Base-by-base conservation (phyloP, 2,329 filamentous ascomycete species). In the Xenosphaeropsis pyriputrescens region DNA sequence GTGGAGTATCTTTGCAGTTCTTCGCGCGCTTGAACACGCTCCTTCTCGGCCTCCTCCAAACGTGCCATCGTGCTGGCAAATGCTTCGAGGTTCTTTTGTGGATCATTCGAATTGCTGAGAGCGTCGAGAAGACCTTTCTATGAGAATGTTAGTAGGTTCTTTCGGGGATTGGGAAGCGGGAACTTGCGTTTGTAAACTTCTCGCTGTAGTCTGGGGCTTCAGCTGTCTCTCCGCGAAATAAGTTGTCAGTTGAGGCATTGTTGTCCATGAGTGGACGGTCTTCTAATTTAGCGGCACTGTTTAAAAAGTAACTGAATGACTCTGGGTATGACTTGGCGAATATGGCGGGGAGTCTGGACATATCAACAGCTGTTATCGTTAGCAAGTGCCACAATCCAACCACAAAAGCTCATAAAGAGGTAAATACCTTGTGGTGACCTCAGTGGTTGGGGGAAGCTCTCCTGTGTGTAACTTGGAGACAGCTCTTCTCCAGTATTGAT, bases 401-500 rank as follows among this genome's bases (percentile, higher is more conserved):
- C 3, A 7, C 9, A 17, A 32, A 12, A 32, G 14, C 16, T 32
- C 5, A 3, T 2, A 32, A 35, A 7, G 33, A n/a, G n/a, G 6
- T 18, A 18, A 18, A 4, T 18, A 35, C 18, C 15, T 35, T 35
- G 18, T 29, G 35, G 22, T 15, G 35, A 4, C 7, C 12, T 5
- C n/a, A 36, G n/a, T 4, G 22, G 35, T 26, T 66, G 41, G 60
- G 70, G 44, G 70, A 63, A 13, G 5, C 5, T 4, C 3, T 36
- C 35, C 6, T 29, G 13, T n/a, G 13, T 9, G 19, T 36, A 36
- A 9, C n/a, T 18, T 6, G 35, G 35, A 11, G 35, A 36, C 18
- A 36, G 18, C 15, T n/a, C 18, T 15, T 36, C 35, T 14, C 35
- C 35, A 7, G 35, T 36, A 14, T 14, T 16, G 22, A 36, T 14